These are phyloP conservation scores for Phialophora chinensis DNA, from an alignment of 2,329 filamentous ascomycete genomes.

Conservation along the genomic window DNA sequence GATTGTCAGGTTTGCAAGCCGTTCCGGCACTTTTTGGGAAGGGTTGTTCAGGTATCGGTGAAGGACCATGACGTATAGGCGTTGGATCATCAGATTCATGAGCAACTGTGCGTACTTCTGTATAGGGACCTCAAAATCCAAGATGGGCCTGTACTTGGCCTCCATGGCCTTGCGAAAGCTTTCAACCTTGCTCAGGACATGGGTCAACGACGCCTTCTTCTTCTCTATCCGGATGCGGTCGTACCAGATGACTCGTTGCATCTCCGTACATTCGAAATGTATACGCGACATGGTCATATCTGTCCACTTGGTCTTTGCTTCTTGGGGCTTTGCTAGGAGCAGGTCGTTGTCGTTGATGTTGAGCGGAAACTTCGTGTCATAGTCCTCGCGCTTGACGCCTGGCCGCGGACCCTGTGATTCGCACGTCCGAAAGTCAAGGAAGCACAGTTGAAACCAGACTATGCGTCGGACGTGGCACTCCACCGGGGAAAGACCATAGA, in stretches of 20 bases:
- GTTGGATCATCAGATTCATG: constrained; percentile 67
- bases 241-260: constrained; percentile 73
- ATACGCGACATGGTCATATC: constrained; percentile 71
- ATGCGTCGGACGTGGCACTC: constrained; percentile 74
- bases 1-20: constrained; percentile 68
- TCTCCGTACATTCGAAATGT: constrained; percentile 74
- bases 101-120: constrained; percentile 69
- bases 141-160: constrained; percentile 68
- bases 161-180: constrained; percentile 69
- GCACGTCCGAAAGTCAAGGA: constrained; percentile 75
- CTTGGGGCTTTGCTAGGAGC: constrained; percentile 50
- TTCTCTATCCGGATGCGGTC: constrained; percentile 70
- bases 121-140: constrained; percentile 65
- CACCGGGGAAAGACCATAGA: constrained; percentile 67
- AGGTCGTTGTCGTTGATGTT: constrained; percentile 73
- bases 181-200: constrained; percentile 71
- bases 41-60: constrained; percentile 67
- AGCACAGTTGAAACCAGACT: constrained; percentile 79
- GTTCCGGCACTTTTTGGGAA: constrained; percentile 51
- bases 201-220: constrained; percentile 66
- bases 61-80: constrained; percentile 70
- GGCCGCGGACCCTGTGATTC: constrained; percentile 76
- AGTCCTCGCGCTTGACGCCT: constrained; percentile 74
- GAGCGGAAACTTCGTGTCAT: constrained; percentile 73
- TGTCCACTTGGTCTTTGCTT: constrained; percentile 63